Conservation (phyloP, 108 stramenopile species). For the Epithemia pelagica region DNA sequence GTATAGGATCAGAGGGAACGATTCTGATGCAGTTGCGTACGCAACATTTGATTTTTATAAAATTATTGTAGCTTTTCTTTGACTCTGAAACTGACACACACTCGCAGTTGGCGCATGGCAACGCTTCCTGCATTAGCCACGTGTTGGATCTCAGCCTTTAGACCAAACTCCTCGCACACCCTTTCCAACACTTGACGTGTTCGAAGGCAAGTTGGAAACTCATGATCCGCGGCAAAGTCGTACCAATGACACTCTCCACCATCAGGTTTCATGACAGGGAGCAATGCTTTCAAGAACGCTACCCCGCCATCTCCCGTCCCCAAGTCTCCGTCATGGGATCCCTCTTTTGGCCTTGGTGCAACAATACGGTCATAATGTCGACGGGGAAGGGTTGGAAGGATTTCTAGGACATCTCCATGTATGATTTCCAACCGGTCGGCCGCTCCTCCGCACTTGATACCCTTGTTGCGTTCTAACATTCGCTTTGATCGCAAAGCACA, state of each 20-base stretch:
- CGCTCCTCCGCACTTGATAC: conserved; percentile 63
- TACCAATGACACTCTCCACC: conserved; percentile 82
- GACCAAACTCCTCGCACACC: conserved; percentile 38
- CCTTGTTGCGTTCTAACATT: conserved; percentile 73
- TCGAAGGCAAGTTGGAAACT: conserved; percentile 55
- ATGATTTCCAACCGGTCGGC: conserved; percentile 59
- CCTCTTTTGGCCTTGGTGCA: conserved; percentile 83
- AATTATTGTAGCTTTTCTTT: no score
- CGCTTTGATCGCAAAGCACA: conserved; percentile 55
- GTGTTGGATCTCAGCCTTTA: conserved; percentile 58
- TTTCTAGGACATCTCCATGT: conserved; percentile 67
- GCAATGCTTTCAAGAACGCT: conserved; percentile 44
- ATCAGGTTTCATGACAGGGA: conserved; percentile 53
- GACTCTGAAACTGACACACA: conserved; percentile 64
- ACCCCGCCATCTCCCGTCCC: conserved; percentile 65
- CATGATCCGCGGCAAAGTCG: conserved; percentile 78
- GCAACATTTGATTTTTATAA: neutral
- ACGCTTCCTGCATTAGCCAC: conserved; percentile 75
- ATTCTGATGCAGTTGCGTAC: neutral
- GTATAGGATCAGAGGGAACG: neutral
- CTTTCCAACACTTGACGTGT: conserved; percentile 45
- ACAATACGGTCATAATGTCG: conserved; percentile 64
- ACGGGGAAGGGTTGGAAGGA: conserved; percentile 39
- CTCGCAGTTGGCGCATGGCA: conserved; percentile 76
- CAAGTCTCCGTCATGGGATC: conserved; percentile 69